These are phyloP conservation scores for Penicillium desertorum DNA, from an alignment of 495 filamentous ascomycete species.

Conservation along the genomic window DNA sequence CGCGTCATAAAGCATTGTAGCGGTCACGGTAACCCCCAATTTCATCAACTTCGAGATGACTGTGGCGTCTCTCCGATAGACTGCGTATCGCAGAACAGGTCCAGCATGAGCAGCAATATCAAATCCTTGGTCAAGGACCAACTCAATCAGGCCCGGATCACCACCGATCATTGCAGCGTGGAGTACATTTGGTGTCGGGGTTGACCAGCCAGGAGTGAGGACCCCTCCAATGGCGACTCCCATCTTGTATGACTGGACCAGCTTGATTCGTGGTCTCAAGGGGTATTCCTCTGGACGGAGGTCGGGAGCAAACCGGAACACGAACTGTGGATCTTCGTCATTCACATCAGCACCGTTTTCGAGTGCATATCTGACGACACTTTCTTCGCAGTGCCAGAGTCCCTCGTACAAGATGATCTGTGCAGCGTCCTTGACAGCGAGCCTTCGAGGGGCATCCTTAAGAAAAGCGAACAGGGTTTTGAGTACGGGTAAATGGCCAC, in stretches of 20 bases:
- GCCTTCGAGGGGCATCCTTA: fast-evolving
- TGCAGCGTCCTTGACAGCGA: neutral
- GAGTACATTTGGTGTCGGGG: neutral
- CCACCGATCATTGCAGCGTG: neutral
- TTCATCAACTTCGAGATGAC: neutral
- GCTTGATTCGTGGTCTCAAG: neutral
- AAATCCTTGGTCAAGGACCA: neutral
- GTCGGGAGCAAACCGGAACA: neutral
- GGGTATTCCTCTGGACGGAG: neutral
- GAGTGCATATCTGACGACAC: neutral
- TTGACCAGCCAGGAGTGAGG: neutral
- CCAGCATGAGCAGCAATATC: neutral
- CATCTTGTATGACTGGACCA: neutral
- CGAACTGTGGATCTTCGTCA: neutral
- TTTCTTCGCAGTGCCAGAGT: neutral
- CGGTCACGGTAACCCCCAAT: neutral
- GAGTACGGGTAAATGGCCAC: neutral
- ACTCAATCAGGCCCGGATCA: neutral
- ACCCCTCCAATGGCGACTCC: neutral
- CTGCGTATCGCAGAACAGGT: neutral
- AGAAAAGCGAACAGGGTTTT: neutral
- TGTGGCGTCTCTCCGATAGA: neutral
- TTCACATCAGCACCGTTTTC: neutral
- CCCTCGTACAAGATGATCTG: slow-evolving; percentile 1
- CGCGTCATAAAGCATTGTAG: too few species aligned